A percentile compares a stretch with the other conserved stretches of the same genome.
Evolutionary conservation across 768 basidiomycete species (phyloP).

Genomic region (Rhodotorula babjevae): DNA sequence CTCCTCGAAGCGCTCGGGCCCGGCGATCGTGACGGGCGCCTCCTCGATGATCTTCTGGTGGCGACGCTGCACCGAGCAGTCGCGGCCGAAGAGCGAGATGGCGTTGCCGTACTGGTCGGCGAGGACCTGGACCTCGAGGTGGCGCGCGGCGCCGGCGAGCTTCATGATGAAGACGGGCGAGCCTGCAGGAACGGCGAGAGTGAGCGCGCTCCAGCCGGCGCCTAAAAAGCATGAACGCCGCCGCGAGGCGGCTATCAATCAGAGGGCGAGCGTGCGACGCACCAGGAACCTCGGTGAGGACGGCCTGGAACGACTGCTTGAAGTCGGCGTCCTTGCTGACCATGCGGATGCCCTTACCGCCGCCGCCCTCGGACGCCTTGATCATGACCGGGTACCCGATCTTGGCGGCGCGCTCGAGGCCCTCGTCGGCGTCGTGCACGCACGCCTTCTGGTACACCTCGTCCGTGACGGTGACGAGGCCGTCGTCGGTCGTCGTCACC

Average conservation of each 20-base stretch:
- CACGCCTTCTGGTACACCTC: constrained; percentile 83
- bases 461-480: constrained; percentile 92
- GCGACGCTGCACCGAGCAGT: constrained; percentile 97
- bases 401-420: constrained; percentile 70
- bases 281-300: constrained; percentile 96
- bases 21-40: constrained; percentile 96
- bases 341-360: constrained; percentile 97
- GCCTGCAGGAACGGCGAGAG: constrained; percentile 53
- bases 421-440: constrained; percentile 79
- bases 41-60: constrained; percentile 99
- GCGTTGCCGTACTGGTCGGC: constrained; percentile 99
- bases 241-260: no score
- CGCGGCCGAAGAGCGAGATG: constrained; percentile 96
- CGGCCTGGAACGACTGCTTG: constrained; percentile 90
- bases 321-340: constrained; percentile 81
- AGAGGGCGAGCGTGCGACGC: constrained; percentile 30
- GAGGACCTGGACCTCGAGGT: constrained; percentile 94
- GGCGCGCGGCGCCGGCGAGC: constrained; percentile 92
- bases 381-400: constrained; percentile 99
- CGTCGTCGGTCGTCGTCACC: constrained; percentile 73
- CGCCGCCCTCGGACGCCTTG: constrained; percentile 98
- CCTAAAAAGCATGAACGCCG: no score
- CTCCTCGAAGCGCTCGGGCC: constrained; percentile 81
- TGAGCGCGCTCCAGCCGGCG: no score
- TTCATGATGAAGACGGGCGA: constrained; percentile 99